Conservation (phyloP, 257 asterid genomes). For the Petunia secreta region DNA sequence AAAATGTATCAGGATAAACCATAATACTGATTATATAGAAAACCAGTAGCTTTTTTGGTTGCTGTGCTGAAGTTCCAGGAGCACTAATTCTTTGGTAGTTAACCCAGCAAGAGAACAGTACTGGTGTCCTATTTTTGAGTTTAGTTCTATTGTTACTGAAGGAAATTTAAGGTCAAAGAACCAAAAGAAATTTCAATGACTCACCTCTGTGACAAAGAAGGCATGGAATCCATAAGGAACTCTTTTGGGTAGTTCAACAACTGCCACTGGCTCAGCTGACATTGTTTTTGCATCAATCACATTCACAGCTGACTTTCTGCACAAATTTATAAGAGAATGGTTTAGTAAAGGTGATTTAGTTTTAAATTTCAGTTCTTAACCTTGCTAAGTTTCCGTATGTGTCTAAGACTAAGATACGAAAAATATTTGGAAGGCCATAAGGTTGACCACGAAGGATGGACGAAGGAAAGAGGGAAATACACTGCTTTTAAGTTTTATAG, state of each 20-base stretch:
- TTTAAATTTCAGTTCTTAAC: not conserved
- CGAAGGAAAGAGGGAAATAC: not conserved
- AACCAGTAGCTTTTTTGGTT: not conserved
- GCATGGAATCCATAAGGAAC: constrained; percentile 99
- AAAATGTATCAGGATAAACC: not conserved
- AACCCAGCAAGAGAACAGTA: no score
- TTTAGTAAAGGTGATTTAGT: not conserved
- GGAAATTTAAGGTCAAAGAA: not conserved
- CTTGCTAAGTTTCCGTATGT: not conserved
- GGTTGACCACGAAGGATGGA: not conserved
- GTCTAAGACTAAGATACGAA: not conserved
- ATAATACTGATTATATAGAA: not conserved
- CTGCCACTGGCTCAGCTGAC: constrained; percentile 88
- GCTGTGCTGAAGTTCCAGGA: not conserved
- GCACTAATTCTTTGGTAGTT: not conserved
- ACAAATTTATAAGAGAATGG: constrained; percentile 21
- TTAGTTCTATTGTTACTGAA: not conserved
- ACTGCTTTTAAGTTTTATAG: not conserved
- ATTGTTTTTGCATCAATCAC: constrained; percentile 94
- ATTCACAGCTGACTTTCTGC: constrained; percentile 81
- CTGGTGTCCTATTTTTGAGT: not conserved
- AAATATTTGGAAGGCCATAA: not conserved
- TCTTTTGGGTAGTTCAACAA: constrained; percentile 74
- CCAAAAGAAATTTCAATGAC: constrained; percentile 25
- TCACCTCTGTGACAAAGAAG: constrained; percentile 87